phyloP scores from a whole-genome alignment of 2,329 filamentous ascomycete species.

The Claviceps quebecensis region DNA sequence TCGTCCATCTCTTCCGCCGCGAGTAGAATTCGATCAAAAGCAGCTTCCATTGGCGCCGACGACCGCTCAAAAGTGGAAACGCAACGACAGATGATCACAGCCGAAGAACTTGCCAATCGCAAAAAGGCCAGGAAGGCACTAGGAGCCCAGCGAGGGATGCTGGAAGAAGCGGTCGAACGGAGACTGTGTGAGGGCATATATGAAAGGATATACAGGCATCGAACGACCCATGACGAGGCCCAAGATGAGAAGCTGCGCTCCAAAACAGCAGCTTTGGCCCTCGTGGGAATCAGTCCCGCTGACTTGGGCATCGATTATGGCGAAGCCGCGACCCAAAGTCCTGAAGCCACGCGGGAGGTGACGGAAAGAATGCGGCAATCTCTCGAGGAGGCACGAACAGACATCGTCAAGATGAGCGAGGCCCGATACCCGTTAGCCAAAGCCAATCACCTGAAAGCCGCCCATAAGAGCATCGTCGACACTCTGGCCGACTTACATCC shows the following conservation, averaged over 20 bases:
- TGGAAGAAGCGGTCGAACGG: constrained; percentile 88
- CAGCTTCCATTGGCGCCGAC: constrained; percentile 38
- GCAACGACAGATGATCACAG: constrained; percentile 78
- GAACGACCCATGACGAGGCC: constrained; percentile 84
- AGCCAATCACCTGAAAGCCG: constrained; percentile 71
- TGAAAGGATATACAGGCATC: constrained; percentile 77
- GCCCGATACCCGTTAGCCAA: constrained; percentile 84
- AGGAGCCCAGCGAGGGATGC: constrained; percentile 58
- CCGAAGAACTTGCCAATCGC: constrained; percentile 66
- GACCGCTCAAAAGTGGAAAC: constrained; percentile 33
- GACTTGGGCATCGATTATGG: constrained; percentile 72
- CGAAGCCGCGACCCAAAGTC: constrained; percentile 36
- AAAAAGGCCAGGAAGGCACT: constrained; percentile 66
- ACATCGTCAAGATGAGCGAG: constrained; percentile 70
- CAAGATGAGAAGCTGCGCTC: constrained; percentile 89
- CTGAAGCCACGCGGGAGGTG: constrained; percentile 44
- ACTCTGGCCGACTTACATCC: constrained; percentile 54
- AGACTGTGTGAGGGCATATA: constrained; percentile 77
- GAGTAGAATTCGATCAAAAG: constrained; percentile 41
- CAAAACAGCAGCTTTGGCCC: constrained; percentile 73
- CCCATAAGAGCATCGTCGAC: constrained; percentile 91
- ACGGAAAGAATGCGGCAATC: constrained; percentile 56
- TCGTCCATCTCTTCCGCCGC: constrained; percentile 43
- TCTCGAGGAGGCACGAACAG: constrained; percentile 53
- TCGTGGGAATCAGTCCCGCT: constrained; percentile 81